Conservation (phyloP, 495 filamentous ascomycete species). For the Penicillium egyptiacum region DNA sequence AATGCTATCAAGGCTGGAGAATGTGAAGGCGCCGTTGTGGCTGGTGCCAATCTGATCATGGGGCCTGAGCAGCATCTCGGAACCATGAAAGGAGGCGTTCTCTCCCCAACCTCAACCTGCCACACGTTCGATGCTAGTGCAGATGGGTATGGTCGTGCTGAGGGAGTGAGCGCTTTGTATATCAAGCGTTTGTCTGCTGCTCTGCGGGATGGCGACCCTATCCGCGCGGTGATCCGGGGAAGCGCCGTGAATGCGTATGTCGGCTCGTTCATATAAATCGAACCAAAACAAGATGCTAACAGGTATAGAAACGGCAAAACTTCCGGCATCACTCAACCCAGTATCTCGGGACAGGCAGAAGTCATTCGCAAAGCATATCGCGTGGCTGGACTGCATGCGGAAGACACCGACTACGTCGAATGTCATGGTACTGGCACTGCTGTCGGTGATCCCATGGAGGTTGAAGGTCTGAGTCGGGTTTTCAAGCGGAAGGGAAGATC, state of each 20-base stretch:
- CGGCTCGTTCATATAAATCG: neutral
- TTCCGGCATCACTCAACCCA: slow-evolving; percentile 28
- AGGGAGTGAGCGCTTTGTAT: slow-evolving; percentile 32
- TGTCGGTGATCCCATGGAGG: too few relatives aligned
- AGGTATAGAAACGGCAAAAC: too few relatives aligned
- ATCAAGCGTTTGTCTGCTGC: slow-evolving; percentile 37
- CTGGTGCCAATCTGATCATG: too few relatives aligned
- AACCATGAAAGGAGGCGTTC: too few relatives aligned
- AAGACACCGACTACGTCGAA: neutral
- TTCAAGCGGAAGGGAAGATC: too few relatives aligned
- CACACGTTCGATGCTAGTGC: slow-evolving; percentile 30
- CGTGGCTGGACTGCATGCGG: neutral
- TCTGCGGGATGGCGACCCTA: slow-evolving; percentile 39
- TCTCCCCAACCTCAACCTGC: slow-evolving; percentile 21
- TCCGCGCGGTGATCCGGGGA: slow-evolving; percentile 39
- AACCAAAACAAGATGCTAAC: slow-evolving; percentile 5
- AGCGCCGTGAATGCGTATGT: slow-evolving; percentile 30
- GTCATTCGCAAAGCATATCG: neutral
- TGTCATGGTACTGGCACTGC: neutral
- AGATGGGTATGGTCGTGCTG: slow-evolving; percentile 38
- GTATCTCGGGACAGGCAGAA: slow-evolving; percentile 17
- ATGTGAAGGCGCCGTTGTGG: too few relatives aligned
- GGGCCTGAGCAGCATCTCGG: too few relatives aligned
- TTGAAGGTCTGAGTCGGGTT: too few relatives aligned
- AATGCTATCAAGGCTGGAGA: neutral